phyloP scores from a whole-genome alignment of 768 basidiomycete genomes.

The Neoboletus brunneissimus region DNA sequence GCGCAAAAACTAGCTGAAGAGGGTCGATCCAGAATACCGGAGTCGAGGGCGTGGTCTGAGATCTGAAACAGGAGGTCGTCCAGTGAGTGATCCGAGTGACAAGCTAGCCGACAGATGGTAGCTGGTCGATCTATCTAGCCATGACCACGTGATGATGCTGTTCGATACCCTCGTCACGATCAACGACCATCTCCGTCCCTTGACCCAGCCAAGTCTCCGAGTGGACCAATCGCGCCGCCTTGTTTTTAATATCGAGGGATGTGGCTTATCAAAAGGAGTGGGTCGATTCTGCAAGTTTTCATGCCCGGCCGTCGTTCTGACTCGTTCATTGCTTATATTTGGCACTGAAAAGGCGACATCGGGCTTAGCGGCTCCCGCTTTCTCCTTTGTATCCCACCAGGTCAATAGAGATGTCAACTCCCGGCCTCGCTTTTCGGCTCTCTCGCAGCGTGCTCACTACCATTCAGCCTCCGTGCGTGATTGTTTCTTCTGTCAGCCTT shows the following conservation, averaged over 20 bases:
- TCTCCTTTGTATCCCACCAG: not conserved
- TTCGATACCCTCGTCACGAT: constrained; percentile 63
- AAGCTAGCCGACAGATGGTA: no score
- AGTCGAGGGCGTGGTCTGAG: no score
- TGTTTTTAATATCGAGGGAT: not conserved
- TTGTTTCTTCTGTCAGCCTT: no score
- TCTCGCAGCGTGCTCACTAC: constrained; percentile 43
- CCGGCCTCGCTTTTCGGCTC: constrained; percentile 32
- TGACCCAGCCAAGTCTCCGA: constrained; percentile 74
- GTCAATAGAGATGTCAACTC: constrained; percentile 2
- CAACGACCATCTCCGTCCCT: constrained; percentile 71
- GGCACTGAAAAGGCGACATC: not conserved
- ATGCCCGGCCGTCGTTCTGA: not conserved
- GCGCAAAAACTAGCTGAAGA: not conserved
- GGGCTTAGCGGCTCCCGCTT: not conserved
- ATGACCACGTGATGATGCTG: no score
- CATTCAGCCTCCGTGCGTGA: constrained; percentile 45
- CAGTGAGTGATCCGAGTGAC: no score
- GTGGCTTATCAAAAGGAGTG: not conserved
- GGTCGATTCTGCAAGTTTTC: not conserved
- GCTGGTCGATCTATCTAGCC: no score
- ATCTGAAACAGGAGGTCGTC: not conserved
- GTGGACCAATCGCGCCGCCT: constrained; percentile 55
- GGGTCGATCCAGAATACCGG: not conserved
- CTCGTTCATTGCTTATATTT: not conserved